Evolutionary conservation across 1,284 basidiomycete species (phyloP), one percentile per base, ranked within the genome.

Genomic region (Hymenochaete sp.): DNA sequence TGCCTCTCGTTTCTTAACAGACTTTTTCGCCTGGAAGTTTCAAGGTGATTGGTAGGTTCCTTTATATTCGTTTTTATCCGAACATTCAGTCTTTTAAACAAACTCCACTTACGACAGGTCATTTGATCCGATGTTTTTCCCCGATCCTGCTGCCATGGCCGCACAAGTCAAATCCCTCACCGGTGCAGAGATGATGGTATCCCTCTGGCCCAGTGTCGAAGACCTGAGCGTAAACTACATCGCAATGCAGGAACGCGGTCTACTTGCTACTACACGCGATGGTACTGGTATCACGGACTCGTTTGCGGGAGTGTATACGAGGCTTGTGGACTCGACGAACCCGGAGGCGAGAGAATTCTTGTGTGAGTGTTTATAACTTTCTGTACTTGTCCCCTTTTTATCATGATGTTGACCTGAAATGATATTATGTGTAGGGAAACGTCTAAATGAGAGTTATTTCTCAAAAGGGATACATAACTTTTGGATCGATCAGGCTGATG

Each of bases 111-210:
- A 3, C 19, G 25, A 18, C 42, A 64, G 63, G 64, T 66, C 66
- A 3, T 66, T 68, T 50, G 58, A 68, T 45, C 56, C 62, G 1
- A 54, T 60, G 42, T 63, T 61, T 43, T 68, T 60, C 58, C 64
- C 66, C 2, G 64, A 67, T 47, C 65, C 63, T 25, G 62, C 57
- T 11, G 53, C 42, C 9, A 67, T 68, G 66, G 64, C 62, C 13
- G 55, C 57, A 7, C 52, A 60, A 41, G 66, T 67, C 28, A 67
- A 66, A 47, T 53, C 53, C n/a, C 56, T 67, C 24, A 68, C 66
- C 4, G 66, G 66, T 2, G 66, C 66, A n/a, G 64, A 68, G 49
- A 62, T 68, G 60, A 68, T 68, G 66, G 66, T 67, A 7, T 67
- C 66, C 9, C 54, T 68, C 24, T 68, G 66, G 66, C 66, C 66